Base-by-base conservation (phyloP, 768 basidiomycete genomes). In the Collybiopsis luxurians region DNA sequence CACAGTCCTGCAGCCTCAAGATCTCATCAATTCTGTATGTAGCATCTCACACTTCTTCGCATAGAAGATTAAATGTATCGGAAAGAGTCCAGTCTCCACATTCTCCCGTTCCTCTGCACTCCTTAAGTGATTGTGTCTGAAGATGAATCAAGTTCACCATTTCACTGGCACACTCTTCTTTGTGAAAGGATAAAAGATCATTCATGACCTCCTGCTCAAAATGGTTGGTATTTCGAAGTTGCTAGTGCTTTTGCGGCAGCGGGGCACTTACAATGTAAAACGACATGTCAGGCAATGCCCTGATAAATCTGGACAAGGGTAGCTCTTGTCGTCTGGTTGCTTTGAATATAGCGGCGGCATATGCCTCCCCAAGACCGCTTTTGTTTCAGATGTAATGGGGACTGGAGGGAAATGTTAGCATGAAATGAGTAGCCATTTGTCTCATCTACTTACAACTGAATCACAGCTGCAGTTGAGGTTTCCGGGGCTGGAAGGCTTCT, bases 281-380 rank as follows among this genome's bases (percentile, higher is more conserved):
- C 2, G 49, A 28, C n/a, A 53, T 23, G 23, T 56, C 49, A 0
- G 57, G 40, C 36, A 61, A 17, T 21, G 47, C 48, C 28, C 23
- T 39, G 52, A 53, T 56, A 52, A 55, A 56, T 54, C 64, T 59
- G 43, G 52, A 58, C 60, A 58, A 24, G 17, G 56, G 58, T 1
- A 49, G 10, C 19, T 21, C n/a, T 30, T 60, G 60, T 5, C 51
- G 45, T 31, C 40, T 58, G 31, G 4, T 54, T 24, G 47, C 47
- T 17, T 58, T 53, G 56, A 60, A 58, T 7, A 58, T 55, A 1
- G 31, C 30, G 7, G 60, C 60, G 15, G 53, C 60, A 30, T 58
- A 60, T 7, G 60, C 56, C 13, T 60, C 60, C 36, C 36, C 36
- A 38, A 38, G 9, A 17, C 36, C 36, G n/a, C n/a, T n/a, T n/a